Conservation (phyloP, 1,284 basidiomycete genomes). For the Sanguinoderma infundibulare region DNA sequence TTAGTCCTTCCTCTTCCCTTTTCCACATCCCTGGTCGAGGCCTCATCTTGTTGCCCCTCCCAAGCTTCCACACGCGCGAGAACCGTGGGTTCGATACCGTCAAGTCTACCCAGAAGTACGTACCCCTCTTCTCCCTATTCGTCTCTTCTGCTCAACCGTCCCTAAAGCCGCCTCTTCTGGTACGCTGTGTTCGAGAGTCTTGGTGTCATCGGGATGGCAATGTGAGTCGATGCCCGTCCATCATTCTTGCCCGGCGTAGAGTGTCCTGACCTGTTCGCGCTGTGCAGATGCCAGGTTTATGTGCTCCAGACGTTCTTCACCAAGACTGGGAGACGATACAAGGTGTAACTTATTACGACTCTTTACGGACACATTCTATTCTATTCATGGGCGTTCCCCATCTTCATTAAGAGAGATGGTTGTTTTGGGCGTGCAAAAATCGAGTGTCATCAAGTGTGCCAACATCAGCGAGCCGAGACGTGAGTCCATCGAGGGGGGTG, state of each 20-base stretch:
- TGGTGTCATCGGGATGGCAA: conserved; percentile 81
- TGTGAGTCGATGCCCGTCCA: conserved; percentile 51
- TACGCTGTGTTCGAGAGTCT: conserved; percentile 82
- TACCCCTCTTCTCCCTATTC: conserved; percentile 16
- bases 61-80: conserved; percentile 82
- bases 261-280: conserved; percentile 13
- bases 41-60: neutral
- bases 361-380: conserved; percentile 14
- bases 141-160: conserved; percentile 29
- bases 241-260: neutral
- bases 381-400: neutral
- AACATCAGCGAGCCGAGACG: too few relatives aligned
- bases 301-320: conserved; percentile 94
- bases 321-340: conserved; percentile 83
- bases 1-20: conserved; percentile 42
- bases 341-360: conserved; percentile 57
- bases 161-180: conserved; percentile 83
- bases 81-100: conserved; percentile 83
- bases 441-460: neutral
- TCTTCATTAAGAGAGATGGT: neutral
- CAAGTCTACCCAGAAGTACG: conserved; percentile 76
- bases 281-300: conserved; percentile 82
- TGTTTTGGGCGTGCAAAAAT: neutral
- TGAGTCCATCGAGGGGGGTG: too few relatives aligned
- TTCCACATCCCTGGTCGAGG: conserved; percentile 6